Conservation (phyloP, 2,329 filamentous ascomycete genomes). For the Pyricularia sp. region DNA sequence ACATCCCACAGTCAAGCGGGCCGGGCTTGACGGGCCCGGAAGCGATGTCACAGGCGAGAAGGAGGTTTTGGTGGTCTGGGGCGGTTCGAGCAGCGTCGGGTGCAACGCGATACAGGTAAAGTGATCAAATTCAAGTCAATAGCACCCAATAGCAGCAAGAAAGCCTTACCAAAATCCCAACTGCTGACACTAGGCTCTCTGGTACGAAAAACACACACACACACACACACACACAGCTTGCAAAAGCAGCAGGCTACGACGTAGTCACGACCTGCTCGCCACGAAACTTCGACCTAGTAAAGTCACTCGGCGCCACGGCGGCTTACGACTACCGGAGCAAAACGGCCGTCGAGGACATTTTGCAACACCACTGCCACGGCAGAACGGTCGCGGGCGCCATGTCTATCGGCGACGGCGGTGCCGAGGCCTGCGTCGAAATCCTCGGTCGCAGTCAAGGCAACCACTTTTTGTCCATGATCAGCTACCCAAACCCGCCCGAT, state of each 20-base stretch:
- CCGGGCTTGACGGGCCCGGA: neutral
- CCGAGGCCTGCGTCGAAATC: conserved; percentile 2
- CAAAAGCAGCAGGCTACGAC: conserved; percentile 30
- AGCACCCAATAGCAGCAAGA: neutral
- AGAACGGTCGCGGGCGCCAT: conserved; percentile 9
- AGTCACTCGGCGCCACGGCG: conserved; percentile 24
- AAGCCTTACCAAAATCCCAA: neutral
- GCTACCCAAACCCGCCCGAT: neutral
- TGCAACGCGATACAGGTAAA: conserved; percentile 25
- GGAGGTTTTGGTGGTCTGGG: conserved; percentile 22
- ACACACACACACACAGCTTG: too few relatives aligned
- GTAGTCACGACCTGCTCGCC: conserved; percentile 27
- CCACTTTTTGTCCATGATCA: conserved; percentile 8
- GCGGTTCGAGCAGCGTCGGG: conserved; percentile 36
- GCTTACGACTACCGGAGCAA: conserved; percentile 26
- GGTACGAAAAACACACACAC: too few relatives aligned
- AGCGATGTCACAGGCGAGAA: neutral
- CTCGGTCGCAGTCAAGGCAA: conserved; percentile 4
- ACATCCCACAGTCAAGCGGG: conserved; percentile 5
- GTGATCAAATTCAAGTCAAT: neutral
- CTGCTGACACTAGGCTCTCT: neutral
- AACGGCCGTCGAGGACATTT: conserved; percentile 11
- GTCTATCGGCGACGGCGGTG: conserved; percentile 8
- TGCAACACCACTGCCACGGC: neutral
- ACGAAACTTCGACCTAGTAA: conserved; percentile 22